A percentile compares a stretch with the other conserved stretches of the same genome.
phyloP scores from a whole-genome alignment of 2,329 filamentous ascomycete genomes.

The Sarocladium brachiariae region DNA sequence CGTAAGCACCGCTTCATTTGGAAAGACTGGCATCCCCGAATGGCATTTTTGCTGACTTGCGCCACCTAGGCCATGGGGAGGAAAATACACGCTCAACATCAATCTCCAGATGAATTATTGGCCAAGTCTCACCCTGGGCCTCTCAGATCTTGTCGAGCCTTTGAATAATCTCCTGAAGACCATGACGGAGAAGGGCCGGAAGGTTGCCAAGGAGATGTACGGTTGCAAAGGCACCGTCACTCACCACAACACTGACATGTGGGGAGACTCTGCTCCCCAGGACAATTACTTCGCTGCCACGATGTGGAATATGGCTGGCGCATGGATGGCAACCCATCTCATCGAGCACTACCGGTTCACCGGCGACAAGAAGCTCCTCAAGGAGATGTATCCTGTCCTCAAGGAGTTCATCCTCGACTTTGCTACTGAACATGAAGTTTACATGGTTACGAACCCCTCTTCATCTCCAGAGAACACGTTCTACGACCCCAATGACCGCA shows the following conservation, averaged over 20 bases:
- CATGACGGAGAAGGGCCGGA: constrained; percentile 25
- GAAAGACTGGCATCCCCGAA: neutral
- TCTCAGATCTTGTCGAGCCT: constrained; percentile 28
- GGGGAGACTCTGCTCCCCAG: constrained; percentile 21
- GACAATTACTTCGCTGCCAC: constrained; percentile 17
- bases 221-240: constrained; percentile 18
- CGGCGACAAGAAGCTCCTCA: constrained; percentile 22
- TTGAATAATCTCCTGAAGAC: constrained; percentile 32
- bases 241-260: constrained; percentile 31
- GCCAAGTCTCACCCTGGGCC: constrained; percentile 18
- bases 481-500: constrained; percentile 13
- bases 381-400: constrained; percentile 21
- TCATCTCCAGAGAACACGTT: constrained; percentile 21
- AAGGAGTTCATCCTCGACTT: constrained; percentile 25
- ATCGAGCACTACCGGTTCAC: constrained; percentile 32
- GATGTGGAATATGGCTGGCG: constrained; percentile 31
- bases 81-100: constrained; percentile 38
- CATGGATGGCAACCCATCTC: constrained; percentile 32
- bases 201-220: constrained; percentile 26
- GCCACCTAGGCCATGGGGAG: constrained; percentile 10
- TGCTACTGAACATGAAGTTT: constrained; percentile 20
- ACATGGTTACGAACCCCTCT: constrained; percentile 20
- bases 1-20: constrained; percentile 11
- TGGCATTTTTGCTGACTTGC: neutral
- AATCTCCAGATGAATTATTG: constrained; percentile 37